phyloP scores from a whole-genome alignment of 2,329 filamentous ascomycete species.

The Zymoseptoria pseudotritici region DNA sequence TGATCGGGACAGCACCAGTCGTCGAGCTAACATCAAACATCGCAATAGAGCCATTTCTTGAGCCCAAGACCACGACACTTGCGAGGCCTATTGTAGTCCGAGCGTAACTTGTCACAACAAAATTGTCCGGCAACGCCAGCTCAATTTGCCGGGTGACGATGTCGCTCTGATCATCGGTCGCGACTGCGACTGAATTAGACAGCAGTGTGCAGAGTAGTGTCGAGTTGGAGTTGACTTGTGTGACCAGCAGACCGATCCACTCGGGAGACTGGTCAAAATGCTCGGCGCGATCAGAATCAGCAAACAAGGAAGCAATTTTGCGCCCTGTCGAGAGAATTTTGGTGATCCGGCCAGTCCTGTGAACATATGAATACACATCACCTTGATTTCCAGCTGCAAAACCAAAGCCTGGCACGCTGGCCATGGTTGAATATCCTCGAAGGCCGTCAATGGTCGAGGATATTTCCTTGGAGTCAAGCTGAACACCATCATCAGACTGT shows the following conservation, averaged over 20 bases:
- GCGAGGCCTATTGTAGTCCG: slow-evolving; percentile 1
- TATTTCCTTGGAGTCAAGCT: background rate
- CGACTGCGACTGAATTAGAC: background rate
- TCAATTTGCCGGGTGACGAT: background rate
- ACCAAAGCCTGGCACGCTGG: slow-evolving; percentile 32
- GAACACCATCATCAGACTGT: slow-evolving; percentile 25
- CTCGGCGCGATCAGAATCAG: slow-evolving; percentile 1
- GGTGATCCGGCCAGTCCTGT: slow-evolving; percentile 10
- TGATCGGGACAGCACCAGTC: background rate
- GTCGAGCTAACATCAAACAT: slow-evolving; percentile 21
- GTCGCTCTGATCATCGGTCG: slow-evolving; percentile 2
- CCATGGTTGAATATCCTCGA: slow-evolving; percentile 42
- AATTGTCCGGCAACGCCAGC: slow-evolving; percentile 32
- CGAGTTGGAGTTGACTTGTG: slow-evolving; percentile 30
- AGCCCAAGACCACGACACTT: slow-evolving; percentile 41
- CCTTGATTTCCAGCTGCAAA: slow-evolving; percentile 44
- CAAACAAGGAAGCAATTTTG: slow-evolving; percentile 31
- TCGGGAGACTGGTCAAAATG: background rate
- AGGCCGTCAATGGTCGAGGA: slow-evolving; percentile 29
- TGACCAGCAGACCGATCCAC: slow-evolving; percentile 31
- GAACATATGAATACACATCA: slow-evolving; percentile 33
- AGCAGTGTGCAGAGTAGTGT: slow-evolving; percentile 17
- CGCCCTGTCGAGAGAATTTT: slow-evolving; percentile 26
- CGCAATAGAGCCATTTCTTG: slow-evolving; percentile 48
- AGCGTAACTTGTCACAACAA: slow-evolving; percentile 46